Evolutionary conservation across 371 early-diverging fungal genomes (phyloP).

Genomic region (Syncephalastrum racemosum): DNA sequence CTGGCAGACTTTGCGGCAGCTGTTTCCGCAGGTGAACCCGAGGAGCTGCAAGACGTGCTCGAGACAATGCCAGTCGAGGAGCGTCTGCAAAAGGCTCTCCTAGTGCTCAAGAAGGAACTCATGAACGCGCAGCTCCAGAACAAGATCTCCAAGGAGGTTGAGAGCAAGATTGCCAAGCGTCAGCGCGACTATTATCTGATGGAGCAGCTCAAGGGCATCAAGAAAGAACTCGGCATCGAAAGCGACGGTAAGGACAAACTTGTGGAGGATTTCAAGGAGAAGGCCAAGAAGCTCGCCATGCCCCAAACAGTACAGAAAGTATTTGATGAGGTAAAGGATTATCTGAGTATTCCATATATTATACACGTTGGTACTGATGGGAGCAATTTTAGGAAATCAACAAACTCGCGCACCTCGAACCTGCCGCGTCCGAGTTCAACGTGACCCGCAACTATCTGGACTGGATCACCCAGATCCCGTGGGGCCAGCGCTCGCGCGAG

Average conservation of each 20-base stretch:
- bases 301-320: conserved; percentile 89
- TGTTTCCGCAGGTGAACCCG: conserved; percentile 86
- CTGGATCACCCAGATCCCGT: conserved; percentile 96
- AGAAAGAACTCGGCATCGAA: conserved; percentile 96
- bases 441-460: conserved; percentile 97
- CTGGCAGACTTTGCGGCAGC: conserved; percentile 97
- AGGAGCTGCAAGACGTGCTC: conserved; percentile 91
- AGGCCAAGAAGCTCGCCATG: conserved; percentile 81
- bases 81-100: conserved; percentile 86
- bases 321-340: conserved; percentile 80
- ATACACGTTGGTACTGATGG: neutral
- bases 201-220: conserved; percentile 98
- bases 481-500: conserved; percentile 89
- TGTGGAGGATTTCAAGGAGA: conserved; percentile 88
- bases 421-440: conserved; percentile 96
- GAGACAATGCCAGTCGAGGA: conserved; percentile 88
- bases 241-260: conserved; percentile 97
- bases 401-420: conserved; percentile 91
- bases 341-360: neutral
- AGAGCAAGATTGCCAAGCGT: conserved; percentile 92
- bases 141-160: conserved; percentile 95
- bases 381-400: conserved; percentile 66
- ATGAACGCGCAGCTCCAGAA: conserved; percentile 95
- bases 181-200: conserved; percentile 97
- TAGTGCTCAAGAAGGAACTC: conserved; percentile 94